phyloP scores from a whole-genome alignment of 192 early-diverging fungal species.

The Oehlia diaphana region DNA sequence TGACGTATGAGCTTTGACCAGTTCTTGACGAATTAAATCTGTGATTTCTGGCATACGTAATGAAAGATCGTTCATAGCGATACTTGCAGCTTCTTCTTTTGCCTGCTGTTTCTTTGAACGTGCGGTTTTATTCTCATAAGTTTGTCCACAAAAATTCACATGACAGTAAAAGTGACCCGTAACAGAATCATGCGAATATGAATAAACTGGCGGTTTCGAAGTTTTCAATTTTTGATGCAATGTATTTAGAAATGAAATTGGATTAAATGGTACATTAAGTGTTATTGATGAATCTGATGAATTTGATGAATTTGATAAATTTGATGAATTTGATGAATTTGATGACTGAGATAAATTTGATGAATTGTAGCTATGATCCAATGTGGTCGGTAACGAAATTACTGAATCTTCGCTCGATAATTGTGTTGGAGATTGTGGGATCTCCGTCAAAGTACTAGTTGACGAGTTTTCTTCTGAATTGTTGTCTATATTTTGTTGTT shows the following conservation, averaged over 20 bases:
- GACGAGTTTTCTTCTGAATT: background rate
- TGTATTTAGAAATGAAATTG: slow-evolving; percentile 25
- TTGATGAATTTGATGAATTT: too few species aligned
- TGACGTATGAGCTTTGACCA: background rate
- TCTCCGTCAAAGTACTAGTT: background rate
- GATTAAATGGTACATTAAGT: background rate
- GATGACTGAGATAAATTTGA: background rate
- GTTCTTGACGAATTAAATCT: background rate
- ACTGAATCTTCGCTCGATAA: background rate
- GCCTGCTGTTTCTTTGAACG: slow-evolving; percentile 22
- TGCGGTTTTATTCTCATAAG: slow-evolving; percentile 8
- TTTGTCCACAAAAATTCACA: slow-evolving; percentile 10
- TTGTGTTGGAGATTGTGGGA: background rate
- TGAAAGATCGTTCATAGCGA: slow-evolving; percentile 9
- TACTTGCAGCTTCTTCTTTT: slow-evolving; percentile 15
- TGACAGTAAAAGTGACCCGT: slow-evolving; percentile 19
- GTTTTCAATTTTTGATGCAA: slow-evolving; percentile 24
- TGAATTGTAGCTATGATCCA: background rate
- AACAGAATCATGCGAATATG: background rate
- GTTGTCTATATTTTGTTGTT: background rate
- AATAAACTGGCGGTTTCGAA: background rate
- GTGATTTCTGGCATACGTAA: background rate
- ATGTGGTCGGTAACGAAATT: background rate
- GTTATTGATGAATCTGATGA: background rate
- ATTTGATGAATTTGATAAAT: too few species aligned